These are phyloP conservation scores for Penicillium roqueforti DNA, from an alignment of 495 filamentous ascomycete species.

Conservation along the genomic window DNA sequence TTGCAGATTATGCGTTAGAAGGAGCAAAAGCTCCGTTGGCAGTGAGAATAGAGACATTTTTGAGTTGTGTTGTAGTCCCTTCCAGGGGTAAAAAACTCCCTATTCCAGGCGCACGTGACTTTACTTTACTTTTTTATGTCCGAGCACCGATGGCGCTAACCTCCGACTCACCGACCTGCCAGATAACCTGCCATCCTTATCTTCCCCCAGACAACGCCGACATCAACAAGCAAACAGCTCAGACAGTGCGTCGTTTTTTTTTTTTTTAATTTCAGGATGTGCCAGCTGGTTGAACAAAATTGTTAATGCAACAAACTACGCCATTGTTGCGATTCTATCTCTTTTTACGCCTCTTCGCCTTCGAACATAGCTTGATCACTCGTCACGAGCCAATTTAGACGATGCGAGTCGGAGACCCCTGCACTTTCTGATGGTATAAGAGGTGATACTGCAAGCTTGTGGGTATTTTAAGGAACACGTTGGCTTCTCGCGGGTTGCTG, in stretches of 20 bases:
- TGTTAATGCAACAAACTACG: not conserved
- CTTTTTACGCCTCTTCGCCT: not conserved
- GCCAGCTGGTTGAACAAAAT: not conserved
- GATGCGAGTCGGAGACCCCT: not conserved
- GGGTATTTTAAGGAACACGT: not conserved
- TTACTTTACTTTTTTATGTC: not conserved
- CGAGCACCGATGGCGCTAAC: constrained; percentile 5
- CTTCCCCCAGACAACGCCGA: constrained; percentile 14
- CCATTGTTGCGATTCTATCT: not conserved
- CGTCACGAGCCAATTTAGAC: not conserved
- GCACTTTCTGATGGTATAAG: constrained; percentile 1
- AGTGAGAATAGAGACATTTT: not conserved
- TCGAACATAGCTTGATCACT: not conserved
- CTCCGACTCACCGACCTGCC: constrained; percentile 8
- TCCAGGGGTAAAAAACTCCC: not conserved
- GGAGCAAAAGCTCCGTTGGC: not conserved
- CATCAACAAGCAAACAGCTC: not conserved
- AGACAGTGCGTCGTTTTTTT: not conserved
- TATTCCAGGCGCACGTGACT: not conserved
- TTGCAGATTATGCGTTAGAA: not conserved
- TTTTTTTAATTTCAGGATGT: no score
- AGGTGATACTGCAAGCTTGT: not conserved
- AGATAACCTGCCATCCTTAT: constrained; percentile 19
- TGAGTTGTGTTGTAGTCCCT: not conserved
- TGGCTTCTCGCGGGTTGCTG: not conserved